phyloP scores from a whole-genome alignment of 148 eudicot species.

The Silene conica region DNA sequence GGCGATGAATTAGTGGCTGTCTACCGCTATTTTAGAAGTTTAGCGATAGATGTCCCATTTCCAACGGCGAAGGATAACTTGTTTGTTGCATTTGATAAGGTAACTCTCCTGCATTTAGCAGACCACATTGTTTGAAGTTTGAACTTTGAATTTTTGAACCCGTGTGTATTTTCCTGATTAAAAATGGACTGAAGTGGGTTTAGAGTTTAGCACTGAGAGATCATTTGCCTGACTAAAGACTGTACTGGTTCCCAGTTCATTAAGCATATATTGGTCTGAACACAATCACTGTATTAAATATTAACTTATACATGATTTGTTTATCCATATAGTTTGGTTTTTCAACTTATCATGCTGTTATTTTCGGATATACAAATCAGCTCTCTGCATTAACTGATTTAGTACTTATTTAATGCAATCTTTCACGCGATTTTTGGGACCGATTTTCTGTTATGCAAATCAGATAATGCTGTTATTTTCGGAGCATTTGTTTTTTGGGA shows the following conservation, averaged over 20 bases:
- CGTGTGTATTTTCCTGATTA: neutral
- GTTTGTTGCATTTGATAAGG: slow-evolving; percentile 56
- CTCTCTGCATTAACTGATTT: too few species aligned
- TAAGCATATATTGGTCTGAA: neutral
- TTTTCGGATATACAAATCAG: neutral
- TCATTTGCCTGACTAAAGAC: neutral
- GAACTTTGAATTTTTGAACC: neutral
- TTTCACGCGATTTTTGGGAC: too few species aligned
- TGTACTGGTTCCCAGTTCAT: neutral
- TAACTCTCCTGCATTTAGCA: slow-evolving; percentile 14
- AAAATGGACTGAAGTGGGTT: neutral
- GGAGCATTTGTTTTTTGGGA: neutral
- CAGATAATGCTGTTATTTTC: neutral
- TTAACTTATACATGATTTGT: neutral
- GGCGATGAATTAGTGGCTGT: slow-evolving; percentile 53
- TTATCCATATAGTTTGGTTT: neutral
- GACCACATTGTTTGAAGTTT: neutral
- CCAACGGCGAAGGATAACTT: slow-evolving; percentile 60
- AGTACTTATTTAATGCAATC: too few species aligned
- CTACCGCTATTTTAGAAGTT: slow-evolving; percentile 60
- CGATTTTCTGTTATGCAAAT: neutral
- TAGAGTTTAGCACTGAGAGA: neutral
- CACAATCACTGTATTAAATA: neutral
- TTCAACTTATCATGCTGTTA: neutral
- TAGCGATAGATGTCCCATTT: slow-evolving; percentile 52